Conservation (phyloP, 345 rosid species). For the Raphanus sativus region DNA sequence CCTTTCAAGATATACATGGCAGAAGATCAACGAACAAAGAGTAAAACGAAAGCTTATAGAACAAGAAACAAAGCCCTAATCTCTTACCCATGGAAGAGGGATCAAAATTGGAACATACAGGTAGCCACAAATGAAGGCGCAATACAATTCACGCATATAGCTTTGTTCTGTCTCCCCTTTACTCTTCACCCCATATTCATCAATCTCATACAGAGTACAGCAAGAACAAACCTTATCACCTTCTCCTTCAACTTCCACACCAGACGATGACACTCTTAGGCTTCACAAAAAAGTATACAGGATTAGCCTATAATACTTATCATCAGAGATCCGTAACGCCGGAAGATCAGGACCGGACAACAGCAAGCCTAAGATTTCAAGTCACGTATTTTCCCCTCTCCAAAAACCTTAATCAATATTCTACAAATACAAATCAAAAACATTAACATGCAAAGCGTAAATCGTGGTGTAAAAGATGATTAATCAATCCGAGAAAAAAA, state of each 20-base stretch:
- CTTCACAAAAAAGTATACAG: background rate
- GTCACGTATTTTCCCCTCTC: too few relatives aligned
- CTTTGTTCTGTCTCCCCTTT: background rate
- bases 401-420: too few relatives aligned
- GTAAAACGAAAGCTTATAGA: background rate
- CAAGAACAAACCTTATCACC: background rate
- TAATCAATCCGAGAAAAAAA: too few relatives aligned
- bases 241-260: background rate
- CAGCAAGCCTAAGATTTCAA: too few relatives aligned
- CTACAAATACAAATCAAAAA: too few relatives aligned
- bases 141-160: background rate
- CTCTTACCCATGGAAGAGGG: background rate
- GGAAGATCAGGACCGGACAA: background rate
- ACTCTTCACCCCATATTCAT: background rate
- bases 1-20: background rate
- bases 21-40: background rate
- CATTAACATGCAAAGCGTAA: too few relatives aligned
- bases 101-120: background rate
- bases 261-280: background rate
- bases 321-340: background rate
- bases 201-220: background rate
- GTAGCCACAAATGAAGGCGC: background rate
- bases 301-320: background rate
- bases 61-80: background rate
- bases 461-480: too few relatives aligned